A percentile compares a stretch with the other conserved stretches of the same genome.
Conservation (phyloP, 164 flowering plant species). For the Tetracentron sinense region DNA sequence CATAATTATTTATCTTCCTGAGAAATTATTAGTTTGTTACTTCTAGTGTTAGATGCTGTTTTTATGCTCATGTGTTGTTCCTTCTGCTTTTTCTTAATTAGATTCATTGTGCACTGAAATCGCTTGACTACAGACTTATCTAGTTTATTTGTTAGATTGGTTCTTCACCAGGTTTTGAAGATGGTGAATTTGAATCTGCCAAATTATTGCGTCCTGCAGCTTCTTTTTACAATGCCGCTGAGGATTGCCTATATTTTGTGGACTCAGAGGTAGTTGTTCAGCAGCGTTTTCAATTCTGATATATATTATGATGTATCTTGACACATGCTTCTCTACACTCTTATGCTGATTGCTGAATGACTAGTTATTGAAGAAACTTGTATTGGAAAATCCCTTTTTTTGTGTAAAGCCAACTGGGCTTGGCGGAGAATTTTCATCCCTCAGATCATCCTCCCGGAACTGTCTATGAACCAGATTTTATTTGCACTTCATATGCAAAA, state of each 20-base stretch:
- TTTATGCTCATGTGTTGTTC: not conserved
- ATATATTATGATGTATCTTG: not conserved
- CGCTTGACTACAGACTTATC: conserved; percentile 9
- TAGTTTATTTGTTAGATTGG: conserved; percentile 70
- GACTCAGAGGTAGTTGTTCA: conserved; percentile 79
- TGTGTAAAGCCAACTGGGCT: too few relatives aligned
- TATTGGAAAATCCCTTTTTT: not conserved
- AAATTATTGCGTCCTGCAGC: conserved; percentile 81
- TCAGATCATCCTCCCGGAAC: too few relatives aligned
- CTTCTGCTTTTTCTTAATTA: too few relatives aligned
- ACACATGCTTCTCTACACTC: not conserved
- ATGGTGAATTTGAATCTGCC: conserved; percentile 85
- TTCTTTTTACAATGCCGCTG: conserved; percentile 51
- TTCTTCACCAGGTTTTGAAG: conserved; percentile 96
- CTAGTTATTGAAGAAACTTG: not conserved
- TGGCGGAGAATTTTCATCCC: too few relatives aligned
- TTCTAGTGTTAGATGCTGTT: not conserved
- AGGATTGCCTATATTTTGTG: conserved; percentile 75
- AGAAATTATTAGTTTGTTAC: not conserved
- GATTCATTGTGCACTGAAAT: not conserved
- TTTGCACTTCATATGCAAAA: too few relatives aligned
- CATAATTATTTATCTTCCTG: not conserved
- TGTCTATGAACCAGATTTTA: too few relatives aligned
- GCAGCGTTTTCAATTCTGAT: not conserved
- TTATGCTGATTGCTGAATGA: not conserved